A percentile compares a stretch with the other conserved stretches of the same genome.
These are phyloP conservation scores for Lactarius indigo DNA, from an alignment of 768 basidiomycete genomes.

Conservation along the genomic window DNA sequence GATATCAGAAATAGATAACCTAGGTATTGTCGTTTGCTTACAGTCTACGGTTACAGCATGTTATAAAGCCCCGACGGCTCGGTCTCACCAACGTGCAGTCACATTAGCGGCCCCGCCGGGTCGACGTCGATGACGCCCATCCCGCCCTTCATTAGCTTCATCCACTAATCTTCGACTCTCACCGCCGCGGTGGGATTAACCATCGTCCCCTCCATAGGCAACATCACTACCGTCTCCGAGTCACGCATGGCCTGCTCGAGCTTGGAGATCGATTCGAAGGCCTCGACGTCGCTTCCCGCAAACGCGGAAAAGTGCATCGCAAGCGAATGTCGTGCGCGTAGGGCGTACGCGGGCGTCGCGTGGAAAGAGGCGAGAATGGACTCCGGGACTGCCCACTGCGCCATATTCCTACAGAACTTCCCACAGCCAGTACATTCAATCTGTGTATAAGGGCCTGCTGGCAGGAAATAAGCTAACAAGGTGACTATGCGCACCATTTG, in stretches of 20 bases:
- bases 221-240: conserved; percentile 19
- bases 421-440: too few species aligned
- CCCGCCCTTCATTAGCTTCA: conserved; percentile 35
- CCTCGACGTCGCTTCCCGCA: conserved; percentile 40
- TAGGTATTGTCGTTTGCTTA: too few species aligned
- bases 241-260: conserved; percentile 37
- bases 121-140: conserved; percentile 38
- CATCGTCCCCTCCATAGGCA: background rate
- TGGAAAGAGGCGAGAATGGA: conserved; percentile 35
- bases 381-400: too few species aligned
- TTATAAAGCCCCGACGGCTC: background rate
- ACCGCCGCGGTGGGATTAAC: background rate
- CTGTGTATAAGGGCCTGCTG: too few species aligned
- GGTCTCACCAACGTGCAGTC: conserved; percentile 33
- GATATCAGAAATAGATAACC: too few species aligned
- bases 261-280: conserved; percentile 38
- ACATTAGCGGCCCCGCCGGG: conserved; percentile 29
- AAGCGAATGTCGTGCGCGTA: conserved; percentile 36
- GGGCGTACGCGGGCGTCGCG: conserved; percentile 41
- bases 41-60: too few species aligned
- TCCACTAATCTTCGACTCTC: conserved; percentile 30
- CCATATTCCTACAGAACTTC: too few species aligned
- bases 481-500: too few species aligned
- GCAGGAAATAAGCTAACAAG: too few species aligned
- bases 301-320: conserved; percentile 47